Percentiles rank a stretch among this genome's conserved stretches.
Evolutionary conservation across 768 basidiomycete species (phyloP).

Genomic region (Heimioporus sp.): DNA sequence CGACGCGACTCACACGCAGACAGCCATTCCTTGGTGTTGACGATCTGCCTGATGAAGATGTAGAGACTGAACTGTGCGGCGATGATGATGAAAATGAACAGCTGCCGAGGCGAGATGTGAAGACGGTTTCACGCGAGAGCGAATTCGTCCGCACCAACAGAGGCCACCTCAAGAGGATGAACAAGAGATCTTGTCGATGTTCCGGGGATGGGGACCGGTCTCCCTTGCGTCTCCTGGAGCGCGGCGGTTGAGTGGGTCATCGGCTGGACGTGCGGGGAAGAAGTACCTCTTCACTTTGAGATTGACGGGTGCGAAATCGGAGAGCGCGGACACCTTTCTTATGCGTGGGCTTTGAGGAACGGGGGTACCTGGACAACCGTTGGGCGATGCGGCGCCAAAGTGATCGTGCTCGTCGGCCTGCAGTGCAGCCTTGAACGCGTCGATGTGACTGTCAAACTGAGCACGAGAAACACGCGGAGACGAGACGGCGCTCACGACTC

Average conservation of each 20-base stretch:
- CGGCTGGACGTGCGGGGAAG: not conserved
- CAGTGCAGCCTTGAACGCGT: constrained; percentile 77
- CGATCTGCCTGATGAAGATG: constrained; percentile 83
- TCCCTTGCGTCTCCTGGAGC: constrained; percentile 37
- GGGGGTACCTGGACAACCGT: constrained; percentile 19
- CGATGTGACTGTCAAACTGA: constrained; percentile 51
- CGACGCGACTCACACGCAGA: constrained; percentile 66
- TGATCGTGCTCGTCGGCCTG: constrained; percentile 49
- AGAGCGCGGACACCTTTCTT: constrained; percentile 78
- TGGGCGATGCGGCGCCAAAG: constrained; percentile 21
- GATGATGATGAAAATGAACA: constrained; percentile 83
- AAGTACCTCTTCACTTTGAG: constrained; percentile 70
- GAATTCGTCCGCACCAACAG: constrained; percentile 55
- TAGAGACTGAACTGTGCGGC: constrained; percentile 83
- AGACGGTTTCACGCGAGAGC: not conserved
- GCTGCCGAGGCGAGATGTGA: constrained; percentile 40
- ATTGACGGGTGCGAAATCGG: constrained; percentile 90
- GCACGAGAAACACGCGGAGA: not conserved
- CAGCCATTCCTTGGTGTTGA: constrained; percentile 93
- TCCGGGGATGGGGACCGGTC: constrained; percentile 28
- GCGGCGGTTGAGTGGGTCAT: constrained; percentile 1
- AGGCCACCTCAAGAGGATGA: constrained; percentile 82
- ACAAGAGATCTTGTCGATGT: constrained; percentile 70
- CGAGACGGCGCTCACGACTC: constrained; percentile 54
- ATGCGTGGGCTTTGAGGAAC: constrained; percentile 46